Conservation (phyloP, 257 asterid genomes). For the Ballota nigra region DNA sequence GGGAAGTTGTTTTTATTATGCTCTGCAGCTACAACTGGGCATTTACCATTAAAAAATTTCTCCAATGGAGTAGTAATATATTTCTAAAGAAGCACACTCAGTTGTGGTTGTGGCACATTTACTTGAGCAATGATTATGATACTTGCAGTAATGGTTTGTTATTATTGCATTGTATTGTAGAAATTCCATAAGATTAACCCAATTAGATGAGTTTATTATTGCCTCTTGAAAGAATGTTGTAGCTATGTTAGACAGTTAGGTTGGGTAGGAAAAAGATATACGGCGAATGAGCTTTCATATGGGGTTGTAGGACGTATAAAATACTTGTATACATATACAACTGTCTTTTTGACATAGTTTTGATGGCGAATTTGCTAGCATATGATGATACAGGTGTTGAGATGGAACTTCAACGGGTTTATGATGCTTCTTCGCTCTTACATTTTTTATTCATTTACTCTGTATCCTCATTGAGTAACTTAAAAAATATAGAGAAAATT, state of each 20-base stretch:
- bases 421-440: no score
- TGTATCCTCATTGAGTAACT: no score
- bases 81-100: neutral
- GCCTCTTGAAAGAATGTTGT: neutral
- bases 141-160: neutral
- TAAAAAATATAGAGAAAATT: no score
- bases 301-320: neutral
- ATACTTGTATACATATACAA: neutral
- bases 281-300: neutral
- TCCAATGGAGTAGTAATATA: no score
- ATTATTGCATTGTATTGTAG: neutral
- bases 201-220: no score
- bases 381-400: neutral
- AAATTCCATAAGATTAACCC: no score
- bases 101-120: conserved; percentile 1
- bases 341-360: neutral
- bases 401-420: neutral
- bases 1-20: no score
- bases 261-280: neutral
- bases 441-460: no score
- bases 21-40: no score
- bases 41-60: no score
- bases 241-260: neutral
- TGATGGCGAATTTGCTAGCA: no score
- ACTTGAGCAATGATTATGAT: neutral